Evolutionary conservation across 2,329 filamentous ascomycete genomes (phyloP).

Genomic region (Fusarium torulosum): DNA sequence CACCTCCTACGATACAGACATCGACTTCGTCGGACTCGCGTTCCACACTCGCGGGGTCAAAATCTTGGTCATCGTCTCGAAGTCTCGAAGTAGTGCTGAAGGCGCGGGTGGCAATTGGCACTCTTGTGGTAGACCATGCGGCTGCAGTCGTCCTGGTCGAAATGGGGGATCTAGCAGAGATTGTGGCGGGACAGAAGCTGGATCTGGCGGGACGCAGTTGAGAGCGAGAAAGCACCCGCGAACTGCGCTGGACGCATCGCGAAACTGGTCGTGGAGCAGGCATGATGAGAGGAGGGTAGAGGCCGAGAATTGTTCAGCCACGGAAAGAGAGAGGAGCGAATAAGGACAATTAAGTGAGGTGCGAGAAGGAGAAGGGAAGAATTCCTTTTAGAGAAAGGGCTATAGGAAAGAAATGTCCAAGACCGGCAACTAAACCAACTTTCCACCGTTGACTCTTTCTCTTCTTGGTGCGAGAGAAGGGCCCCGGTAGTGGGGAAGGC

Average conservation of each 20-base stretch:
- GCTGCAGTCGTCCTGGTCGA: constrained; percentile 29
- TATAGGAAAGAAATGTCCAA: constrained; percentile 22
- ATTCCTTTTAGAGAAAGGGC: constrained; percentile 8
- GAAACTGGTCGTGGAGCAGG: constrained; percentile 55
- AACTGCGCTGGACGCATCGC: constrained; percentile 56
- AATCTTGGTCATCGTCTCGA: constrained; percentile 62
- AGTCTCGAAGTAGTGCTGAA: constrained; percentile 54
- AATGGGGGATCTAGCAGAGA: constrained; percentile 32
- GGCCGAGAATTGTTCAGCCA: constrained; percentile 45
- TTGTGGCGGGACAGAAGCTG: constrained; percentile 42
- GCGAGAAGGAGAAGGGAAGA: neutral
- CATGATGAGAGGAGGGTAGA: constrained; percentile 45
- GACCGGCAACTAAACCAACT: constrained; percentile 36
- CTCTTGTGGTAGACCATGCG: constrained; percentile 36
- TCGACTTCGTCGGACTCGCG: constrained; percentile 94
- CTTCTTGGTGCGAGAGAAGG: constrained; percentile 23
- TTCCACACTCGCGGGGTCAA: constrained; percentile 78
- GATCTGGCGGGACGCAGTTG: constrained; percentile 47
- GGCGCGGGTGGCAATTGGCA: constrained; percentile 46
- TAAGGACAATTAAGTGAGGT: neutral
- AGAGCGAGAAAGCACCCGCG: constrained; percentile 50
- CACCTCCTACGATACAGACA: constrained; percentile 95
- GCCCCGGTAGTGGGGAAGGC: constrained; percentile 28
- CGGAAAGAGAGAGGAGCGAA: constrained; percentile 6
- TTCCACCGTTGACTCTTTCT: constrained; percentile 30